phyloP scores from a whole-genome alignment of 495 filamentous ascomycete genomes.

The Talaromyces wortmannii region DNA sequence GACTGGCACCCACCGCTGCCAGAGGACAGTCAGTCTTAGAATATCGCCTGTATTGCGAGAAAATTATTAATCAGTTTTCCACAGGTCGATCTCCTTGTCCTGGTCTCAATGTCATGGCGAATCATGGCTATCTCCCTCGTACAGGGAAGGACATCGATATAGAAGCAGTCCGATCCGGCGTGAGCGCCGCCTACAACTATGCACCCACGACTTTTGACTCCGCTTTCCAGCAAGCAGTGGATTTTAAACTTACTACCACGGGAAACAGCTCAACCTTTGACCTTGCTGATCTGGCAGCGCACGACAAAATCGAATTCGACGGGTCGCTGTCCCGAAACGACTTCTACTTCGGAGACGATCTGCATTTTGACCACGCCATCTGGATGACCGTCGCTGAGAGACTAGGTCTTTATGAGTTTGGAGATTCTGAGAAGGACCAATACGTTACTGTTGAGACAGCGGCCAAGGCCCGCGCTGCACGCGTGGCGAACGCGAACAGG shows the following conservation, averaged over 20 bases:
- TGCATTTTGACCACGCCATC: conserved; percentile 5
- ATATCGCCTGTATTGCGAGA: not conserved
- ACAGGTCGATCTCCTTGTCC: conserved; percentile 13
- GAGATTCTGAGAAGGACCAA: not conserved
- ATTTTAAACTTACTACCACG: conserved; percentile 8
- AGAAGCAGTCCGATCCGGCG: conserved; percentile 6
- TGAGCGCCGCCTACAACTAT: conserved; percentile 11
- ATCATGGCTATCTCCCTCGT: conserved; percentile 13
- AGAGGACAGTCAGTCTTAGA: conserved; percentile 1
- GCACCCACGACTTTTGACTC: conserved; percentile 13
- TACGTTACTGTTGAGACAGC: conserved; percentile 9
- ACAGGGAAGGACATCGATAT: conserved; percentile 13
- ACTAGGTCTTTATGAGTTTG: conserved; percentile 8
- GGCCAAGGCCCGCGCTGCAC: conserved; percentile 7
- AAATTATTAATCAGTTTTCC: not conserved
- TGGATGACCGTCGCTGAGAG: conserved; percentile 8
- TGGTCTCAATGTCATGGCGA: conserved; percentile 13
- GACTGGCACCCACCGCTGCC: conserved; percentile 2
- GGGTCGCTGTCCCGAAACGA: conserved; percentile 18
- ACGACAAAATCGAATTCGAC: conserved; percentile 9
- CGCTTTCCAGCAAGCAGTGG: conserved; percentile 14
- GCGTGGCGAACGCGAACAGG: conserved; percentile 5
- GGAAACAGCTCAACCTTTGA: conserved; percentile 9
- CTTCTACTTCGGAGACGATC: conserved; percentile 11
- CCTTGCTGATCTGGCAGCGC: conserved; percentile 9